Evolutionary conservation across 2,329 filamentous ascomycete species (phyloP), one percentile per base, ranked within the genome.

Genomic region (Botrytis fabae): DNA sequence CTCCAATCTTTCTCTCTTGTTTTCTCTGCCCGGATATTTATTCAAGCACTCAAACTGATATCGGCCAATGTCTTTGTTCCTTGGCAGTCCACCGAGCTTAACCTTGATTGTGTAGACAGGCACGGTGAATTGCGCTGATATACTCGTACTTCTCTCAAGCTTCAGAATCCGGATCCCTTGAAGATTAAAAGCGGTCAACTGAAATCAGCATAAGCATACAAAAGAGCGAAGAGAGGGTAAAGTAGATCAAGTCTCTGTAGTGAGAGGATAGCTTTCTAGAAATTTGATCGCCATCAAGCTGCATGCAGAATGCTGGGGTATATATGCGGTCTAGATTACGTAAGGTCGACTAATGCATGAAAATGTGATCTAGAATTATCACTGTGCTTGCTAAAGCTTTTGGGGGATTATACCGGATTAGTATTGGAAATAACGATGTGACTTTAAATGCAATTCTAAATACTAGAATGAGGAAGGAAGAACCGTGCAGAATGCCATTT

Each of bases 11-110:
- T 6, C 8, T 9, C 40, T 54, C 35, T 40, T 32, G 28, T 18
- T 18, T 38, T n/a, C 28, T 38, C n/a, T 25, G 2, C 28, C 22
- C 12, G 25, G 35, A 66, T 38, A n/a, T 40, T 10, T 25, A 28
- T 5, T 57, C 9, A 32, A 57, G 28, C 10, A 57, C 12, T 68
- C 22, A 4, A 54, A 42, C 25, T 32, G 65, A 54, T 57, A 10
- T 68, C 18, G n/a, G 22, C n/a, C 18, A 18, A 57, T 42, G 65
- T 44, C 48, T 69, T 69, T 69, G 65, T 69, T 32, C 48, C 65
- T 57, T 38, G 16, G 46, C 32, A 54, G 14, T 32, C 10, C 62
- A 40, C 64, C 5, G 42, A 64, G 63, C 32, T 48, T 35, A 65
- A 57, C n/a, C 14, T 57, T 18, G 51, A 32, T 32, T 57, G 18